Conservation (phyloP, 345 rosid genomes). For the Arabidopsis thaliana region TAIR10.1 NC_003076.8:10339501-10340000, state of each 20-base stretch:
- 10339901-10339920: conserved; percentile 1
- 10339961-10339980: no score
- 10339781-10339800: conserved; percentile 20
- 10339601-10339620: no score
- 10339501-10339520: neutral
- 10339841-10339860: conserved; percentile 88
- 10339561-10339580: no score
- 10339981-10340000: no score
- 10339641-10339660: conserved; percentile 73
- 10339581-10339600: no score
- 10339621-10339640: conserved; percentile 39
- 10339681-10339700: conserved; percentile 54
- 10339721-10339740: conserved; percentile 19
- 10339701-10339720: conserved; percentile 52
- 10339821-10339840: conserved; percentile 58
- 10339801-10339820: conserved; percentile 57
- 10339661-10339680: conserved; percentile 64
- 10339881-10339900: conserved; percentile 43
- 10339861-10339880: conserved; percentile 53
- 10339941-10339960: no score
- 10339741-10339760: neutral
- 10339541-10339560: no score
- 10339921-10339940: no score
- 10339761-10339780: conserved; percentile 13
- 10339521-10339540: no score